Conservation (phyloP, 164 flowering plant species). For the Vitis rotundifolia region DNA sequence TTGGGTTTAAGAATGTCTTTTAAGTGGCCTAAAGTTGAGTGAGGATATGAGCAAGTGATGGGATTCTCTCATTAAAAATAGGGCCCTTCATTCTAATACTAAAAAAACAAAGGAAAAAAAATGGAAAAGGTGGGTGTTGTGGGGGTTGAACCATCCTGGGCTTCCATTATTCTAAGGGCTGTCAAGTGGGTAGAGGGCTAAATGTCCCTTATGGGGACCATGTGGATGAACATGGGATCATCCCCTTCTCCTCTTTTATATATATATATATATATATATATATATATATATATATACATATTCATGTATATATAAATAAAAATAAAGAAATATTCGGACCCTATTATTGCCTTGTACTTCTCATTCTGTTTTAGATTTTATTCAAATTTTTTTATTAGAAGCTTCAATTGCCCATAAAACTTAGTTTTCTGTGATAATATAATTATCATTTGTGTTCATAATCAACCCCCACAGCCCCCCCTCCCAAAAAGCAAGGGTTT, state of each 20-base stretch:
- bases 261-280: too few species aligned
- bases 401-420: conserved; percentile 11
- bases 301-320: too few species aligned
- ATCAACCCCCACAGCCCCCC: too few species aligned
- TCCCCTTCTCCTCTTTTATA: not conserved
- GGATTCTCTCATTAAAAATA: conserved; percentile 8
- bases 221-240: conserved; percentile 33
- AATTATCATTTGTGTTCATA: not conserved
- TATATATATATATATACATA: too few species aligned
- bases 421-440: not conserved
- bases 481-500: too few species aligned
- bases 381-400: conserved; percentile 1
- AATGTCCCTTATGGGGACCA: conserved; percentile 36
- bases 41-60: conserved; percentile 16
- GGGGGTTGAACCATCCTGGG: not conserved
- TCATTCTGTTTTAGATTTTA: conserved; percentile 7
- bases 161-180: conserved; percentile 19
- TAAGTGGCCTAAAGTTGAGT: conserved; percentile 9
- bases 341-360: conserved; percentile 11
- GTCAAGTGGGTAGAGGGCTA: conserved; percentile 35
- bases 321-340: not conserved
- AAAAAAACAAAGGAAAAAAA: not conserved
- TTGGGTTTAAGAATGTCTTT: conserved; percentile 7
- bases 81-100: not conserved
- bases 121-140: not conserved